Conservation (phyloP, 129 eudicot genomes). For the sunflower (Helianthus annuus) region HanXRQr2.0-SUNRISE NC_035435.2:26611824-26612323, state of each 20-base stretch:
- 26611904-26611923: no score
- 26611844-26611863: no score
- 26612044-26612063: conserved; percentile 32
- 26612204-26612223: conserved; percentile 45
- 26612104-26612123: conserved; percentile 32
- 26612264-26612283: conserved; percentile 30
- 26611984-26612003: conserved; percentile 53
- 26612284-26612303: conserved; percentile 39
- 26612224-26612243: conserved; percentile 47
- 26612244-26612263: conserved; percentile 42
- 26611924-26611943: neutral
- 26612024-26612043: conserved; percentile 42
- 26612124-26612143: conserved; percentile 57
- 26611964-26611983: neutral
- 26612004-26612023: conserved; percentile 81
- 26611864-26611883: no score
- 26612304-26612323: conserved; percentile 40
- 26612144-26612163: conserved; percentile 65
- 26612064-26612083: conserved; percentile 34
- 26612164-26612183: conserved; percentile 64
- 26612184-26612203: conserved; percentile 66
- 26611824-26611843: no score
- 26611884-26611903: no score
- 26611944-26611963: neutral
- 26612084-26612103: conserved; percentile 42